Percentiles rank a stretch among this genome's conserved stretches.
phyloP scores from a whole-genome alignment of 192 early-diverging fungal genomes.

The Helicostylum pulchrum region DNA sequence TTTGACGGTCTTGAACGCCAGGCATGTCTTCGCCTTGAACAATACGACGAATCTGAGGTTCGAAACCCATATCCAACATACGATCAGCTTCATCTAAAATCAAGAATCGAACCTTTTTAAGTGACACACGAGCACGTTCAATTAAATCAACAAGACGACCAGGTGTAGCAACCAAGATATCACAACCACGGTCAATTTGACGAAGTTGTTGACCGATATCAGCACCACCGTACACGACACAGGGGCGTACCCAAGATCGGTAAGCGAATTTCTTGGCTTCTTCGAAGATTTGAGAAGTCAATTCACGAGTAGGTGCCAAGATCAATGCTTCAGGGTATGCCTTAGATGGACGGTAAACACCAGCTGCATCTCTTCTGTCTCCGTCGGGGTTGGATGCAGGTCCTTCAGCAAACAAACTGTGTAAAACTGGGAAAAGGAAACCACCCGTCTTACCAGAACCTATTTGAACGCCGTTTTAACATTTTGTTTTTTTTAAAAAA shows the following conservation, averaged over 20 bases:
- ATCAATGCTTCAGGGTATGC: conserved; percentile 78
- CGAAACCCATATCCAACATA: conserved; percentile 96
- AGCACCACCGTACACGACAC: conserved; percentile 94
- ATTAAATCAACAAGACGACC: conserved; percentile 93
- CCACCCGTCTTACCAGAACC: conserved; percentile 93
- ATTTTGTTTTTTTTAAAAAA: neutral
- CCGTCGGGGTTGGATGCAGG: conserved; percentile 4
- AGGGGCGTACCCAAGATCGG: conserved; percentile 89
- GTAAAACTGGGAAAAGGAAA: conserved; percentile 95
- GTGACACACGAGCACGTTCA: conserved; percentile 72
- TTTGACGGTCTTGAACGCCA: conserved; percentile 78
- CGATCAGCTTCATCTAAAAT: conserved; percentile 97
- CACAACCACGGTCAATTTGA: conserved; percentile 89
- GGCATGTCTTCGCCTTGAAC: conserved; percentile 75
- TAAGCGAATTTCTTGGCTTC: conserved; percentile 83
- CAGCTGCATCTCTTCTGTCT: neutral
- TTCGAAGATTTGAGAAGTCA: conserved; percentile 92
- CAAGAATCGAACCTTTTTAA: conserved; percentile 78
- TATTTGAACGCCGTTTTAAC: conserved; percentile 1
- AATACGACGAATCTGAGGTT: conserved; percentile 88
- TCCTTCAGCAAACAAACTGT: conserved; percentile 83
- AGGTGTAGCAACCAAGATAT: conserved; percentile 92
- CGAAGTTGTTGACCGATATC: conserved; percentile 87
- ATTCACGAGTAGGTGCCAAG: conserved; percentile 92
- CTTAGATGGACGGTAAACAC: conserved; percentile 48